A percentile compares a stretch with the other conserved stretches of the same genome.
Evolutionary conservation across 352 stramenopile species (phyloP).

Genomic region (Phytophthora lateralis): DNA sequence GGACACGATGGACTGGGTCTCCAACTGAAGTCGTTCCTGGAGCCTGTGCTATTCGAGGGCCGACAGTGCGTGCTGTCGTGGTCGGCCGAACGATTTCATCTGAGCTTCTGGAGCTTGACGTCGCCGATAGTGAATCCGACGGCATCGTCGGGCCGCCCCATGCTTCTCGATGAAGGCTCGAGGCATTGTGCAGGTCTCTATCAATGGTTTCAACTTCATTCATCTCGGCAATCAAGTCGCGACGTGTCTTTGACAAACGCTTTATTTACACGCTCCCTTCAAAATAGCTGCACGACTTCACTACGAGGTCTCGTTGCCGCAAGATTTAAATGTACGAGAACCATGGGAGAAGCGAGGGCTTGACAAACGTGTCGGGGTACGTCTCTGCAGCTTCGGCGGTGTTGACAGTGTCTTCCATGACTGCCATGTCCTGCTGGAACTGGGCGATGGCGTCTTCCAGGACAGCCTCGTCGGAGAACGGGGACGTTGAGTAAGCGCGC

Average conservation of each 20-base stretch:
- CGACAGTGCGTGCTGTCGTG: background rate
- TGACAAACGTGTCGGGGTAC: constrained; percentile 60
- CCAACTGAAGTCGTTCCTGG: background rate
- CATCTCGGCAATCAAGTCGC: background rate
- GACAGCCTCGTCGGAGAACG: constrained; percentile 28
- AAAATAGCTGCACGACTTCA: background rate
- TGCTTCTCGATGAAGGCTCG: constrained; percentile 3
- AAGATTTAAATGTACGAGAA: constrained; percentile 33
- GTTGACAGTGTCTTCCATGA: constrained; percentile 38
- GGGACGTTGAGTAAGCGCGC: constrained; percentile 18
- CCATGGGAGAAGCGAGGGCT: constrained; percentile 32
- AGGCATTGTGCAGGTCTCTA: background rate
- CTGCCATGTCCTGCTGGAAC: constrained; percentile 28
- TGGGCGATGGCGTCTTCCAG: constrained; percentile 21
- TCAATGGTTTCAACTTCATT: background rate
- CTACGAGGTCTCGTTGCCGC: background rate
- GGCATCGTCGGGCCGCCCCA: background rate
- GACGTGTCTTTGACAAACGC: background rate
- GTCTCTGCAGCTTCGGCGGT: constrained; percentile 87
- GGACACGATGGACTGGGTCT: background rate
- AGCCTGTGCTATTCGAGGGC: constrained; percentile 1
- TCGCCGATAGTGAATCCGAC: background rate
- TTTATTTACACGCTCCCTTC: background rate
- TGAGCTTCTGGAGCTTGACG: background rate
- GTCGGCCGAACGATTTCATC: background rate